phyloP scores from a whole-genome alignment of 2,329 filamentous ascomycete species.

The Cladosporium sp. region DNA sequence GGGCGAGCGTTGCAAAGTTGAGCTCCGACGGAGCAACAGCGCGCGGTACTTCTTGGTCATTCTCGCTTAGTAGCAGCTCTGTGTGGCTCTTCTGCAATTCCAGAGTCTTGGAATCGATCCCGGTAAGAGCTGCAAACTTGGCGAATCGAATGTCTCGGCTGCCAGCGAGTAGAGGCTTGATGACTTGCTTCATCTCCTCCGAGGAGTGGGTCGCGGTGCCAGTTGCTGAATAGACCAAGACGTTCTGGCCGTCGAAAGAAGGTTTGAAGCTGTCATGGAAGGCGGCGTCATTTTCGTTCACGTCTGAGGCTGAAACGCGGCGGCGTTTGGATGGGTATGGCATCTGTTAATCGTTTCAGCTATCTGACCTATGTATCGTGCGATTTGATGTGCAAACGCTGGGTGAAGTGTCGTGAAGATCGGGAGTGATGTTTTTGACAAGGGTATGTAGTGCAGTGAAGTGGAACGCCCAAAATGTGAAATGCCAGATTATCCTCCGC shows the following conservation, averaged over 20 bases:
- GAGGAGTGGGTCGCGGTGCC: slow-evolving; percentile 38
- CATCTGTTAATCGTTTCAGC: slow-evolving; percentile 31
- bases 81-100: slow-evolving; percentile 20
- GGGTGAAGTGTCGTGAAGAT: slow-evolving; percentile 2
- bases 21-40: slow-evolving; percentile 47
- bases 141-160: slow-evolving; percentile 62
- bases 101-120: slow-evolving; percentile 32
- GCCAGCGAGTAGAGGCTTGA: slow-evolving; percentile 58
- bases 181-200: slow-evolving; percentile 51
- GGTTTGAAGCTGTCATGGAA: slow-evolving; percentile 75
- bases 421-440: slow-evolving; percentile 9
- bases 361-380: slow-evolving; percentile 19
- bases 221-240: slow-evolving; percentile 60
- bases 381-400: background rate
- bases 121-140: slow-evolving; percentile 51
- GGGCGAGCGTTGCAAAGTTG: slow-evolving; percentile 49
- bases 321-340: slow-evolving; percentile 29
- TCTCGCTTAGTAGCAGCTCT: background rate
- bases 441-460: slow-evolving; percentile 2
- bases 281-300: slow-evolving; percentile 60
- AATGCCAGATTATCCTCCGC: slow-evolving; percentile 18
- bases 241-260: slow-evolving; percentile 72
- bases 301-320: slow-evolving; percentile 48
- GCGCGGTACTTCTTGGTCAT: slow-evolving; percentile 53
- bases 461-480: slow-evolving; percentile 20